A percentile compares a stretch with the other conserved stretches of the same genome.
Conservation (phyloP, 208 protist genomes). For the Trypanosoma conorhini region DNA sequence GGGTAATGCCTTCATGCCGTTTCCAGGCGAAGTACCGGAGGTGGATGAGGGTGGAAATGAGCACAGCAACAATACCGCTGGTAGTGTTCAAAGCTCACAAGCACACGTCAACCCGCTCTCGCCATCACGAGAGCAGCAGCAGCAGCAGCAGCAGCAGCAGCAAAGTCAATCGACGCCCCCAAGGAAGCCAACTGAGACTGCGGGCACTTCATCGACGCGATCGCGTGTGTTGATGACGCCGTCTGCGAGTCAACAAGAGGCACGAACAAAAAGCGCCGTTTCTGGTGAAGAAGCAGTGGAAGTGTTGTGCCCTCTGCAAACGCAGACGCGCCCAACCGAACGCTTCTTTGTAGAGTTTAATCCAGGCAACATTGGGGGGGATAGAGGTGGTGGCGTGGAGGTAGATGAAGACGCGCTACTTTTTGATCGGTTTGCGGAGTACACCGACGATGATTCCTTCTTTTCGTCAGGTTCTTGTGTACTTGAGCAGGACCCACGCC, state of each 20-base stretch:
- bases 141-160: not conserved
- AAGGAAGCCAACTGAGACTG: not conserved
- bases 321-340: constrained; percentile 59
- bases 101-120: not conserved
- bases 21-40: not conserved
- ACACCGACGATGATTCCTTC: constrained; percentile 92
- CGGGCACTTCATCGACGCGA: not conserved
- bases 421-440: constrained; percentile 86
- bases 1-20: not conserved
- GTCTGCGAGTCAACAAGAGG: not conserved
- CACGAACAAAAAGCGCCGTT: not conserved
- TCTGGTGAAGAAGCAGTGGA: constrained; percentile 38
- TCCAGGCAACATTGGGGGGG: constrained; percentile 11
- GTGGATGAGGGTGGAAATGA: not conserved
- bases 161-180: not conserved
- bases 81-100: not conserved
- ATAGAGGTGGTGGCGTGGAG: constrained; percentile 13
- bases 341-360: constrained; percentile 82
- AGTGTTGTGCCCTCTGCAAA: constrained; percentile 65
- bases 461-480: constrained; percentile 72
- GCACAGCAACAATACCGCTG: not conserved
- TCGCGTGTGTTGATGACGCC: constrained; percentile 5
- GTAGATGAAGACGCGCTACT: constrained; percentile 70
- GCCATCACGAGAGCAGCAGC: constrained; percentile 20
- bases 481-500: constrained; percentile 59